A percentile compares a stretch with the other conserved stretches of the same genome.
These are phyloP conservation scores for Nicotiana rustica DNA, from an alignment of 305 asterid species.

Conservation along the genomic window DNA sequence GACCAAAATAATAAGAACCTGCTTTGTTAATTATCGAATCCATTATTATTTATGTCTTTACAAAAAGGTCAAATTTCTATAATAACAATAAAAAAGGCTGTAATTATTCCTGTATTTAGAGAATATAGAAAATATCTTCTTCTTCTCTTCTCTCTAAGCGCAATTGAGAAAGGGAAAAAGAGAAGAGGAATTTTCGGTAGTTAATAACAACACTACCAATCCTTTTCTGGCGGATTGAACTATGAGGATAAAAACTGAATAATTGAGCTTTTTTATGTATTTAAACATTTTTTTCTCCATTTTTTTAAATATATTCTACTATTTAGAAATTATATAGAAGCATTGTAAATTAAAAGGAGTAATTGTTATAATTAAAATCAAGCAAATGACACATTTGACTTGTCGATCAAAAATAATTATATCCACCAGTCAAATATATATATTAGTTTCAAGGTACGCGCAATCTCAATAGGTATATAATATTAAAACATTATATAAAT, in stretches of 20 bases:
- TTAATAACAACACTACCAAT: not conserved
- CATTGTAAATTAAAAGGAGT: not conserved
- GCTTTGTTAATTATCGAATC: constrained; percentile 87
- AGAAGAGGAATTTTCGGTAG: not conserved
- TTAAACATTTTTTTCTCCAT: no score
- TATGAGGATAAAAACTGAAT: not conserved
- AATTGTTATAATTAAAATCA: no score
- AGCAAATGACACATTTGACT: no score
- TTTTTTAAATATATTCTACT: not conserved
- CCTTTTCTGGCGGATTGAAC: constrained; percentile 20
- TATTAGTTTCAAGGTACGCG: no score
- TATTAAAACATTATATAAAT: no score
- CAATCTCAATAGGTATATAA: no score
- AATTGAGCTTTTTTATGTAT: not conserved
- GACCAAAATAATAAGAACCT: constrained; percentile 88
- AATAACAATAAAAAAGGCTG: not conserved
- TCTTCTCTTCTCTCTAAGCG: not conserved
- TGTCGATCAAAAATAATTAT: no score
- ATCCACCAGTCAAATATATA: no score
- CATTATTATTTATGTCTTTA: constrained; percentile 43
- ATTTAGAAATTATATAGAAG: not conserved
- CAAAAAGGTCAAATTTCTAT: not conserved
- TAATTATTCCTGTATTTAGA: not conserved
- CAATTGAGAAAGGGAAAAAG: not conserved
- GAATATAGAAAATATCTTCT: not conserved